Evolutionary conservation across 306 rosid genomes (phyloP), one percentile per base, ranked within the genome.

Genomic region (Quercus agrifolia): DNA sequence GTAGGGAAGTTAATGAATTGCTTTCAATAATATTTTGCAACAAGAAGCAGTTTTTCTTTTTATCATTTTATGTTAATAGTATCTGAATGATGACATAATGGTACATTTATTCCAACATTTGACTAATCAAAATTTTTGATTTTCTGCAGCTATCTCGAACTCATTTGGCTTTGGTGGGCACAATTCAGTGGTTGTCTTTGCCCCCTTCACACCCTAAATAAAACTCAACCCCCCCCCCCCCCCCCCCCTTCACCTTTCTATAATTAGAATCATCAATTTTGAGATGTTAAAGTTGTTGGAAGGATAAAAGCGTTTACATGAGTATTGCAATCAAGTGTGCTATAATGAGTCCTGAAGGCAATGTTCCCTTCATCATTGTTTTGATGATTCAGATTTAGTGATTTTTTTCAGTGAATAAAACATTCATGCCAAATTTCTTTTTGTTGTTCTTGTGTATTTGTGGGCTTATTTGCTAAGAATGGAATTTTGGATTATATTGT

Each of bases 131-230:
- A 76, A 51, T 73, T 28, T 51, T 63, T 17, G n/a, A 23, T 35
- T 78, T 11, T 59, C 6, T 82, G 88, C 91, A 90, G 97, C 85
- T 71, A 87, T 92, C 58, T 92, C 94, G 58, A 92, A 92, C 74
- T 90, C 97, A 74, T 92, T 90, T 56, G 97, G 97, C 28, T 92
- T 90, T 67, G 94, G 94, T 12, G 97, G 97, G 75, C 97, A 92
- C 85, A 90, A 92, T 72, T 90, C 90, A 3, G 92, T 87, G 52
- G 91, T 90, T 74, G 91, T 90, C 58, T 92, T 90, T 52, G 87
- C 94, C 56, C 91, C 94, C 49, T 90, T 83, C 80, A 83, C 30
- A 27, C 87, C 91, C 73, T 89, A 77, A 81, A 75, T 68, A 44
- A 71, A 78, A 56, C 69, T 58, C 80, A 71, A 71, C 73, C 54